A percentile compares a stretch with the other conserved stretches of the same genome.
Evolutionary conservation across 805 yeast genomes (phyloP).

Genomic region (Yueomyces sinensis): DNA sequence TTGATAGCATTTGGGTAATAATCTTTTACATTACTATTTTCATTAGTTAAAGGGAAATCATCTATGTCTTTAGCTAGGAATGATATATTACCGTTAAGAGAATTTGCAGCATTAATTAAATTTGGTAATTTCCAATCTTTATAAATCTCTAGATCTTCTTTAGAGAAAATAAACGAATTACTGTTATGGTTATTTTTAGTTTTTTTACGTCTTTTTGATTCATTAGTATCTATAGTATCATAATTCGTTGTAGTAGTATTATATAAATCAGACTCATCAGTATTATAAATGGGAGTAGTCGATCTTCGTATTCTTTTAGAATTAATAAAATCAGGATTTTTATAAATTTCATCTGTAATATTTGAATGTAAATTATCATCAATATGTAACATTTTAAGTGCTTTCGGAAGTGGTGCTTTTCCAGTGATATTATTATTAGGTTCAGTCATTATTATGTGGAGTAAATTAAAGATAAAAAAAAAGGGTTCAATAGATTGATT

Average conservation of each 20-base stretch:
- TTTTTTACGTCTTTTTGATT: neutral
- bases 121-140: neutral
- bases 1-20: constrained; percentile 8
- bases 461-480: too few relatives aligned
- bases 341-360: neutral
- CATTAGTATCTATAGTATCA: neutral
- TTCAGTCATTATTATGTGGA: too few relatives aligned
- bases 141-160: neutral
- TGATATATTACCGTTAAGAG: neutral
- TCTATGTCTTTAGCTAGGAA: neutral
- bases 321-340: neutral
- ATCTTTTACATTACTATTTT: constrained; percentile 2
- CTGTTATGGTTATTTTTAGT: neutral
- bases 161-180: neutral
- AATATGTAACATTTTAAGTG: neutral
- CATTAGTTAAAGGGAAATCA: neutral
- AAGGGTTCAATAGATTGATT: too few relatives aligned
- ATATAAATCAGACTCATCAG: neutral
- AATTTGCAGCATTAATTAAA: neutral
- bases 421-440: too few relatives aligned
- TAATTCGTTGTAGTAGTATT: neutral
- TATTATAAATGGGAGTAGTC: neutral
- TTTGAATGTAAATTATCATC: neutral
- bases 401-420: neutral
- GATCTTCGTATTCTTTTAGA: neutral